Evolutionary conservation across 1,284 basidiomycete species (phyloP), one percentile per base, ranked within the genome.

Genomic region (Trichosporon sp.): DNA sequence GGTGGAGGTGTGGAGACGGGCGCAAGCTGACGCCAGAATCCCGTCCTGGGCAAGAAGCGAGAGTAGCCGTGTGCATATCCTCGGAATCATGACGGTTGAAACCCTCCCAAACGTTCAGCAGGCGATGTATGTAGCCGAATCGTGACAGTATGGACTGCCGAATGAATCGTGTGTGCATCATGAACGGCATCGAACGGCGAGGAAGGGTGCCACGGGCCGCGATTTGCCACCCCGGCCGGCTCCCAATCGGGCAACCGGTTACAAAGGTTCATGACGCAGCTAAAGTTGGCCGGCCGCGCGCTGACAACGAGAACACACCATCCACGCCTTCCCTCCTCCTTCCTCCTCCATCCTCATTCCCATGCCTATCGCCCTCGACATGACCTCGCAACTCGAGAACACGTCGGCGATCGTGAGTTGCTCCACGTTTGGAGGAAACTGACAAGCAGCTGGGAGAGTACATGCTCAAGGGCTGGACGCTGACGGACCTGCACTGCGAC

Each of bases 381-480:
- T 79, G 77, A 74, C 76, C 1, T 78, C 79, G 9, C 73, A 75
- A 65, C 74, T 81, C 9, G 79, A 81, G 63, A 64, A 68, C 25
- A 80, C 77, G 13, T 81, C 80, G 3, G 78, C 77, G 67, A 78
- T 81, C 58, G 80, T 81, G 67, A 74, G 79, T 75, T 58, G 34
- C 29, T 18, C 12, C 6, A 66, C 12, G 42, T 8, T 2, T 1
- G 23, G 8, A 25, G 7, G 0, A n/a, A n/a, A 27, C 68, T 64
- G 25, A 70, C 53, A 8, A 9, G 7, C 65, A 83, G 82, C 76
- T 83, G 62, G 82, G 82, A 70, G 81, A 83, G 67, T 83, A 83
- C 74, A 83, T 83, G 82, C 76, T 83, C 66, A 82, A 82, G 70
- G 82, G 82, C 27, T 83, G 81, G 80, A 82, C 81, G 5, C 71